Conservation (phyloP, 2,329 filamentous ascomycete species). For the Fusarium coffeatum region DNA sequence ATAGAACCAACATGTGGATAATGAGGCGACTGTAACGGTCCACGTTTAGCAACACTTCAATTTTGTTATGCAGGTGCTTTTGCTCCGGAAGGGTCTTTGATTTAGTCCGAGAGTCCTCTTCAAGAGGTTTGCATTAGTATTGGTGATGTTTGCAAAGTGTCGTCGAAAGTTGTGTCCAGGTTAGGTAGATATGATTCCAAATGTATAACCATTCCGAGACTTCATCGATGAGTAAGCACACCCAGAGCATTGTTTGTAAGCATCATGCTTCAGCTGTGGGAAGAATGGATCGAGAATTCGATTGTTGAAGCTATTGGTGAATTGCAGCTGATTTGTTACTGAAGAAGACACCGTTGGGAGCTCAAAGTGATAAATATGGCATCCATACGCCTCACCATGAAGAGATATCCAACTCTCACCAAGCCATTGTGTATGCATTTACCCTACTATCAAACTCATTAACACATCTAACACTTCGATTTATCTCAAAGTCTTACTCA, state of each 20-base stretch:
- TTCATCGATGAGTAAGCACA: conserved; percentile 26
- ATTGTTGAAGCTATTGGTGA: background rate
- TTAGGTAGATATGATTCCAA: conserved; percentile 4
- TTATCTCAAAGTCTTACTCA: background rate
- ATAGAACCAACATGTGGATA: background rate
- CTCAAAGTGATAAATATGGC: background rate
- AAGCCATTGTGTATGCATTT: background rate
- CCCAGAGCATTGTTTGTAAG: background rate
- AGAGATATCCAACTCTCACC: background rate
- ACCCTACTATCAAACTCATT: no score
- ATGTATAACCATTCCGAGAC: conserved; percentile 1
- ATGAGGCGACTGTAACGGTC: background rate
- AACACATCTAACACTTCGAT: background rate
- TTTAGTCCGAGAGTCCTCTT: background rate
- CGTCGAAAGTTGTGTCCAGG: background rate
- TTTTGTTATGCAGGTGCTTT: background rate
- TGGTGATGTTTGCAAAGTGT: background rate
- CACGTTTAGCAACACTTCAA: background rate
- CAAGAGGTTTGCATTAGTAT: background rate
- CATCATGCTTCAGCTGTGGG: background rate
- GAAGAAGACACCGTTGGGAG: background rate
- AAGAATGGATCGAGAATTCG: background rate
- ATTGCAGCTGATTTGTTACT: background rate
- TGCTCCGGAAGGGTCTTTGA: rapidly evolving
- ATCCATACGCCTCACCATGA: background rate